Percentiles rank a stretch among this genome's conserved stretches.
Evolutionary conservation across 2,329 filamentous ascomycete genomes (phyloP).

Genomic region (Cercospora beticola): DNA sequence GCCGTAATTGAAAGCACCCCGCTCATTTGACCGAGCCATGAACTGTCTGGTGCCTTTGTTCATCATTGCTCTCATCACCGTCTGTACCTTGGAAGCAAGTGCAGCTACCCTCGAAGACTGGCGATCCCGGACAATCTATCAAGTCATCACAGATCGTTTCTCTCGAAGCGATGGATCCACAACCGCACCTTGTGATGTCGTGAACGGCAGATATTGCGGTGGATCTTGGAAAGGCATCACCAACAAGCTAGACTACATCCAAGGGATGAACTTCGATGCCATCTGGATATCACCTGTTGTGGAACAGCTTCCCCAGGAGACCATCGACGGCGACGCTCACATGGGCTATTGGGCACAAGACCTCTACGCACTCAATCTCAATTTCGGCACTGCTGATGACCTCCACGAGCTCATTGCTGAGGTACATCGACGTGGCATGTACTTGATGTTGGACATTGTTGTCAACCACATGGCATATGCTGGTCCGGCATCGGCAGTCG

Average conservation of each 20-base stretch:
- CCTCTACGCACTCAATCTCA: slow-evolving; percentile 55
- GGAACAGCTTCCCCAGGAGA: slow-evolving; percentile 44
- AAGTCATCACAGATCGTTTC: slow-evolving; percentile 44
- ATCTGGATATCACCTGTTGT: slow-evolving; percentile 52
- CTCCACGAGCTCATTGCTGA: slow-evolving; percentile 57
- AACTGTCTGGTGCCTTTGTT: not conserved
- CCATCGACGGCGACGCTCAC: slow-evolving; percentile 47
- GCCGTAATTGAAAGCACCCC: not conserved
- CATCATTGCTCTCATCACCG: not conserved
- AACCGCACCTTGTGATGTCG: slow-evolving; percentile 31
- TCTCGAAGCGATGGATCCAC: slow-evolving; percentile 32
- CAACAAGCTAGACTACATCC: slow-evolving; percentile 46
- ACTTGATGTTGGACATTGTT: slow-evolving; percentile 62
- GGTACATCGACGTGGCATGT: slow-evolving; percentile 57
- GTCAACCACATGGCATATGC: slow-evolving; percentile 51
- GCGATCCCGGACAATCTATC: slow-evolving; percentile 42
- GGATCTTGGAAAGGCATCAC: slow-evolving; percentile 47
- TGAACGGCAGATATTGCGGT: slow-evolving; percentile 36
- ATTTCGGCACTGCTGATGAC: slow-evolving; percentile 61
- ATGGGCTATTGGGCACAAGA: slow-evolving; percentile 57
- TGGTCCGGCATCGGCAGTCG: slow-evolving; percentile 38
- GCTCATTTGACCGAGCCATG: not conserved
- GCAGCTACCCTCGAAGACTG: slow-evolving; percentile 41
- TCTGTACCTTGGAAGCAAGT: not conserved
- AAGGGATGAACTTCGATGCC: slow-evolving; percentile 45